Evolutionary conservation across 164 flowering plant species (phyloP), one percentile per base, ranked within the genome.

Genomic region (Vitis rotundifolia): DNA sequence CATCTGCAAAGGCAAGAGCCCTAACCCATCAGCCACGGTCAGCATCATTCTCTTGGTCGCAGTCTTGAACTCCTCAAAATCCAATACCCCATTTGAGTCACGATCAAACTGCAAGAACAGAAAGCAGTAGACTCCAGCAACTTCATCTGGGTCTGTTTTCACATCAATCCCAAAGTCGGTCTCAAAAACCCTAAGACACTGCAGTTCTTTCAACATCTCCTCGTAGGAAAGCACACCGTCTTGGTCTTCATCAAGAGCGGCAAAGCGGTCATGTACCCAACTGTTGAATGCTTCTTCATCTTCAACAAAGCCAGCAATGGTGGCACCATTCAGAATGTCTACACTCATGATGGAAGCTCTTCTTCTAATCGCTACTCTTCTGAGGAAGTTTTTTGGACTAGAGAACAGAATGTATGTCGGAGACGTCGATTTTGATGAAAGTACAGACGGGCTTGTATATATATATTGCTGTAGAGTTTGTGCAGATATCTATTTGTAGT

Each of bases 1-100:
- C 78, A 80, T 80, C 48, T 80, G 80, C 18, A 80, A 64, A 26
- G 83, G 83, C 70, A 74, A 60, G 70, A 69, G 69, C 3, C 83
- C 81, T 44, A 80, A 51, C n/a, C 72, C 79, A n/a, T 71, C 52
- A 8, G 83, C 83, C 77, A 80, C 72, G 29, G 79, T 80, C 1
- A 80, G 76, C 81, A 80, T 72, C 79, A 80, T 77, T 11, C 14
- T 5, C 78, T 64, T 80, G 22, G 70, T 74, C 66, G 77, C 80
- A 0, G 60, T 70, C 75, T 72, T 73, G 71, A 72, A 80, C 79
- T 77, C 83, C 53, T 77, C 81, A 67, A 77, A 37, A 55, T 77
- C 83, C 50, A 75, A 77, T 2, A 68, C 3, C 49, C 81, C 81
- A 64, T 77, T 75, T 1, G 72, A 60, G 70, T 80, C 79, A 53